These are phyloP conservation scores for Acanthamoeba triangularis DNA, from an alignment of 208 protist genomes.

Conservation along the genomic window DNA sequence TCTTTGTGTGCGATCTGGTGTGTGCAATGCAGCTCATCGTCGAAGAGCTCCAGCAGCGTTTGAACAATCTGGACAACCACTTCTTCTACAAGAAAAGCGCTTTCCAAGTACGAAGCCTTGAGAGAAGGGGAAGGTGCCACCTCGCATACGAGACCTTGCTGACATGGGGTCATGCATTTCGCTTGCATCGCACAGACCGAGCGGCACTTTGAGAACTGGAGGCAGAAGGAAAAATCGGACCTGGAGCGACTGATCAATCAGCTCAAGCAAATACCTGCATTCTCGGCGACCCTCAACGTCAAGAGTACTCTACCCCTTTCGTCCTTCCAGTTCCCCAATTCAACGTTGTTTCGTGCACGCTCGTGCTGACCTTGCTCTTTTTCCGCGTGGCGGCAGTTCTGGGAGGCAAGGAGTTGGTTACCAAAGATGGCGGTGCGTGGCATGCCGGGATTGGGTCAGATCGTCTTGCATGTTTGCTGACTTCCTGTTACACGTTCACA, in stretches of 20 bases:
- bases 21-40: constrained; percentile 19
- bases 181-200: not conserved
- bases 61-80: constrained; percentile 41
- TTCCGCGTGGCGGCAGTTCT: not conserved
- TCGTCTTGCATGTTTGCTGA: not conserved
- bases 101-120: not conserved
- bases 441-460: too few relatives aligned
- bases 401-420: not conserved
- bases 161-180: not conserved
- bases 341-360: not conserved
- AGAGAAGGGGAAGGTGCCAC: not conserved
- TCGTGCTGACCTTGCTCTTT: not conserved
- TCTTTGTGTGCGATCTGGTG: not conserved
- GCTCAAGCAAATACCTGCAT: constrained; percentile 43
- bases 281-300: constrained; percentile 20
- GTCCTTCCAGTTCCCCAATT: not conserved
- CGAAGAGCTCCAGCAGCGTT: constrained; percentile 52
- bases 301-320: not conserved
- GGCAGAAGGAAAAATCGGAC: constrained; percentile 32
- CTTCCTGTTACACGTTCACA: not conserved
- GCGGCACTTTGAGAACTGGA: constrained; percentile 59
- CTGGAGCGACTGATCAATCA: constrained; percentile 55
- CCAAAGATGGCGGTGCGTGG: constrained; percentile 39
- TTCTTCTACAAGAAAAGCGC: constrained; percentile 19
- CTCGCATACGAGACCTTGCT: not conserved